Evolutionary conservation across 345 rosid genomes (phyloP), one percentile per base, ranked within the genome.

Genomic region (Eucalyptus sideroxylon): DNA sequence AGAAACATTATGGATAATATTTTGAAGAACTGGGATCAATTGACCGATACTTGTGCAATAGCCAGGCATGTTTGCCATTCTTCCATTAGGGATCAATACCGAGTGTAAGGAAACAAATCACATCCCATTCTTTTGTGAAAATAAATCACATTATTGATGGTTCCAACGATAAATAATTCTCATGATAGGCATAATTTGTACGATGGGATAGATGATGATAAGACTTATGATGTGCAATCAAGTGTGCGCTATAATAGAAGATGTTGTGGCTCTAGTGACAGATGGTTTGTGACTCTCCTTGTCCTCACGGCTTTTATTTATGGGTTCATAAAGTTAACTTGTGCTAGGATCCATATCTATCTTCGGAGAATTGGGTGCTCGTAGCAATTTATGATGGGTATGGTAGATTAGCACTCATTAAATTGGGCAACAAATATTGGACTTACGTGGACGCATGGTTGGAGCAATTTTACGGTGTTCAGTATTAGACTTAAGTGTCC

Each of bases 141-240:
- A 26, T 62, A 27, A 27, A 62, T 62, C 16, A 12, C 69, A 59
- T 59, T 5, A 59, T 59, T 27, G 8, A 60, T 62, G 34, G 8
- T 53, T 62, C 34, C 56, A 53, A 53, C 24, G 0, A 53, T 3
- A 53, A 53, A 53, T 1, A 53, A 19, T 19, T 19, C 9, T 14
- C 34, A 1, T 0, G 17, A 27, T 62, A 62, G 8, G 34, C 9
- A 0, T 62, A 62, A 27, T 27, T 62, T 62, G 4, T 27, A 27
- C 4, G 0, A 26, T 27, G 34, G n/a, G 34, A 62, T 27, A 62
- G 34, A 60, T 62, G 34, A 60, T 62, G 2, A 30, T 26, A 62
- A 27, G 16, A 62, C 15, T 62, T 60, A 60, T 60, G 69, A 59
- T 4, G 6, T 59, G n/a, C 65, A 59, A 26, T 59, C 3, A 59